These are phyloP conservation scores for Patellaria atrata DNA, from an alignment of 495 filamentous ascomycete genomes.

Conservation along the genomic window DNA sequence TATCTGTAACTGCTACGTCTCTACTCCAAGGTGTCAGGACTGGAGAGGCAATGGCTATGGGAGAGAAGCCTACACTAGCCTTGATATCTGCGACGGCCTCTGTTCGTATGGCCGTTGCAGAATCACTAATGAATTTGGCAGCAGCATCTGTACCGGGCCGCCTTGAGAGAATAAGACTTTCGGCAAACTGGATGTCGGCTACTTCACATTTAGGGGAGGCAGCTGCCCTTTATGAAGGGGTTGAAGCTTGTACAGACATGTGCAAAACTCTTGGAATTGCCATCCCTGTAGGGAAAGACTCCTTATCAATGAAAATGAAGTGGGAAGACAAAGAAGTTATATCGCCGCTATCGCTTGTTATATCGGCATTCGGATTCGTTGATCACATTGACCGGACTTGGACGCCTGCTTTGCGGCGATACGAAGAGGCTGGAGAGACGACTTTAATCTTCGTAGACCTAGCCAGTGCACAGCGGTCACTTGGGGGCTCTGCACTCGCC, in stretches of 20 bases:
- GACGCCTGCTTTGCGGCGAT: conserved; percentile 74
- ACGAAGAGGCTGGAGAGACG: conserved; percentile 81
- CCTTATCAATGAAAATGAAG: conserved; percentile 95
- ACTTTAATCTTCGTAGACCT: conserved; percentile 86
- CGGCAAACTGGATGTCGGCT: conserved; percentile 98
- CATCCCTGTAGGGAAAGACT: conserved; percentile 95
- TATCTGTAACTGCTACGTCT: conserved; percentile 77
- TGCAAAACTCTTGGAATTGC: conserved; percentile 71
- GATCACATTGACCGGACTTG: conserved; percentile 69
- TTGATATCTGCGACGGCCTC: conserved; percentile 88
- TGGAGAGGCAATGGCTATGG: conserved; percentile 95
- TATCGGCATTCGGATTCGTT: conserved; percentile 79
- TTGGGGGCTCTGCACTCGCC: conserved; percentile 86
- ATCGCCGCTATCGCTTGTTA: conserved; percentile 76
- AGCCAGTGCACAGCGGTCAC: conserved; percentile 54
- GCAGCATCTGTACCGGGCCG: conserved; percentile 71
- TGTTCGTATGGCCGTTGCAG: conserved; percentile 89
- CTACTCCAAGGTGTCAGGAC: conserved; percentile 56
- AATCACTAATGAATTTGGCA: conserved; percentile 81
- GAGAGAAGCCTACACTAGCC: conserved; percentile 81
- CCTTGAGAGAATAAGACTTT: conserved; percentile 65
- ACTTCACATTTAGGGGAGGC: conserved; percentile 88
- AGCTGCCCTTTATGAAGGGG: conserved; percentile 86
- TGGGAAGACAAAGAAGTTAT: conserved; percentile 83
- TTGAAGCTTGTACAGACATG: conserved; percentile 80